These are phyloP conservation scores for Monosporascus sp. DNA, from an alignment of 2,329 filamentous ascomycete genomes.

Conservation along the genomic window DNA sequence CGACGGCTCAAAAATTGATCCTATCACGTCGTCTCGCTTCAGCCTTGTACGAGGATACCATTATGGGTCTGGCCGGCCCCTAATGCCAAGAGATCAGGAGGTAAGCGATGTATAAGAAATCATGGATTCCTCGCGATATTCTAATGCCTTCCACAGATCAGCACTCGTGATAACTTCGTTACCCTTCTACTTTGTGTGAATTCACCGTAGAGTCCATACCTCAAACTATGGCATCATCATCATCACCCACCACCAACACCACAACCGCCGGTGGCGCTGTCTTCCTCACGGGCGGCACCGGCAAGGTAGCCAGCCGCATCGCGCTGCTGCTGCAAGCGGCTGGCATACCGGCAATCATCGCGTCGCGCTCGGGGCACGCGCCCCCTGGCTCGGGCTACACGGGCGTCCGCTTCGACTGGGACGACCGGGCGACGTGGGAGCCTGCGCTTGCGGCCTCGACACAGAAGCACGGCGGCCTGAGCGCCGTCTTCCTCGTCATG, in stretches of 20 bases:
- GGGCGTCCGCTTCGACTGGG: constrained; percentile 40
- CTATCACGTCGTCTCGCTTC: too few relatives aligned
- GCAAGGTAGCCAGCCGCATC: constrained; percentile 37
- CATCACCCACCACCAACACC: constrained; percentile 3
- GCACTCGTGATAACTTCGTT: too few relatives aligned
- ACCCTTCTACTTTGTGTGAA: background rate
- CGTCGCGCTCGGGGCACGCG: constrained; percentile 30
- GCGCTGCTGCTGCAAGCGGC: constrained; percentile 27
- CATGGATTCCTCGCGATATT: too few relatives aligned
- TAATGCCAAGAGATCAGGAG: too few relatives aligned
- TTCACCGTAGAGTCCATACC: background rate
- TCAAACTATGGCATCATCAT: constrained; percentile 1
- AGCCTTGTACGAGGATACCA: too few relatives aligned
- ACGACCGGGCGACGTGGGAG: constrained; percentile 35
- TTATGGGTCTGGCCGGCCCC: too few relatives aligned
- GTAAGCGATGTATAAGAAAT: too few relatives aligned
- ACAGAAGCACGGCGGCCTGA: constrained; percentile 16
- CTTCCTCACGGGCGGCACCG: constrained; percentile 39
- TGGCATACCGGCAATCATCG: constrained; percentile 28
- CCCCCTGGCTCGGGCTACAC: constrained; percentile 6
- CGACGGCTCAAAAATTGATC: too few relatives aligned
- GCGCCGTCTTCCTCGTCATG: constrained; percentile 36
- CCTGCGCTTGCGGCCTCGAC: constrained; percentile 18
- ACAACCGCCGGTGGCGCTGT: constrained; percentile 14
- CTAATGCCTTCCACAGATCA: too few relatives aligned